phyloP scores from a whole-genome alignment of 768 basidiomycete species.

The Russula earlei region DNA sequence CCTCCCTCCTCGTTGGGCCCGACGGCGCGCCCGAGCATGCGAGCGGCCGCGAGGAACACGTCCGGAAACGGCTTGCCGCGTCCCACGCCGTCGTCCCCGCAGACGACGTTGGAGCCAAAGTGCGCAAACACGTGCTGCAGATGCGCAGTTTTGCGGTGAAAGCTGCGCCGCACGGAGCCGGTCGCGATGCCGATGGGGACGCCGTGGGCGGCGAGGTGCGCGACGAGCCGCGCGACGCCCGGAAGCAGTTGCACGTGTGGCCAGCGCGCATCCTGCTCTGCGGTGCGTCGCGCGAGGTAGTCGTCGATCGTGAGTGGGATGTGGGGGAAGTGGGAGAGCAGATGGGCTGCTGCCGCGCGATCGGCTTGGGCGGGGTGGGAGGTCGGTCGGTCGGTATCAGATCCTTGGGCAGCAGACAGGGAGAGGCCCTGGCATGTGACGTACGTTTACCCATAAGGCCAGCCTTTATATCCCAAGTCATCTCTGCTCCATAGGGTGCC shows the following conservation, averaged over 20 bases:
- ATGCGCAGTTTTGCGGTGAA: slow-evolving; percentile 56
- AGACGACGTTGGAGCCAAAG: slow-evolving; percentile 60
- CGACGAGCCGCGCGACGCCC: slow-evolving; percentile 58
- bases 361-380: slow-evolving; percentile 40
- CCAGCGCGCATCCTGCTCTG: slow-evolving; percentile 56
- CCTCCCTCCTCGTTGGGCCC: slow-evolving; percentile 41
- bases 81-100: slow-evolving; percentile 52
- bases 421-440: slow-evolving; percentile 20
- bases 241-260: slow-evolving; percentile 64
- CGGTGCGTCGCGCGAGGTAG: slow-evolving; percentile 48
- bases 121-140: slow-evolving; percentile 46
- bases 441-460: slow-evolving; percentile 80
- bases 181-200: slow-evolving; percentile 81
- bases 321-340: slow-evolving; percentile 69
- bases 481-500: slow-evolving; percentile 55
- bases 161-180: slow-evolving; percentile 57
- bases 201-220: slow-evolving; percentile 54
- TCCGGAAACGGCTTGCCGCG: slow-evolving; percentile 76
- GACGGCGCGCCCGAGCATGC: slow-evolving; percentile 41
- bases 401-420: no score
- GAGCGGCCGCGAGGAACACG: slow-evolving; percentile 69
- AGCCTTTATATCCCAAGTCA: slow-evolving; percentile 89
- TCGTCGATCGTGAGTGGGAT: slow-evolving; percentile 54
- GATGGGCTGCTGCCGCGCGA: slow-evolving; percentile 49
- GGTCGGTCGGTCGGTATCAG: neutral